Conservation (phyloP, 2,329 filamentous ascomycete genomes). For the Chrysosporium keratinophilum region DNA sequence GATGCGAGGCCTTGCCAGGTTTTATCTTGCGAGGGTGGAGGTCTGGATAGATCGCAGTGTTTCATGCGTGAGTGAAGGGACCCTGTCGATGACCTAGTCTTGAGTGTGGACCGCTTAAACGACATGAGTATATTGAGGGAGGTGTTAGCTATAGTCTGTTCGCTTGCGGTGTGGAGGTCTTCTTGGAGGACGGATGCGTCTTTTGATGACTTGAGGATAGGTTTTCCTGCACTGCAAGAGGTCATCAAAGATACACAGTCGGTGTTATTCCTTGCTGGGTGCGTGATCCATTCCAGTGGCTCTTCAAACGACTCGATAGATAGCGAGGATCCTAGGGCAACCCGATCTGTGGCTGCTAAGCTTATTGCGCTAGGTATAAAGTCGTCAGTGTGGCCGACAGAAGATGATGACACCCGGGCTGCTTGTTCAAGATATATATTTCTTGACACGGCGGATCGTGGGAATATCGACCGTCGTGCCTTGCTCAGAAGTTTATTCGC, state of each 20-base stretch:
- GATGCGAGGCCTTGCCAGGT: background rate
- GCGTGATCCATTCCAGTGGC: background rate
- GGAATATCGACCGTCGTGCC: background rate
- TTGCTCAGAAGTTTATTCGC: background rate
- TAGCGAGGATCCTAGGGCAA: background rate
- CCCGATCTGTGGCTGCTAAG: background rate
- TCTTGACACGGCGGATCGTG: background rate
- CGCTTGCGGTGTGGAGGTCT: background rate
- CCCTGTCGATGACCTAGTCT: constrained; percentile 1
- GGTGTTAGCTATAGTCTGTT: constrained; percentile 9
- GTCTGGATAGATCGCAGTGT: background rate
- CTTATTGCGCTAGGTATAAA: background rate
- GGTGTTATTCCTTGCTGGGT: background rate
- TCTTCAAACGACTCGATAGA: background rate
- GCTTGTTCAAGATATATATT: background rate
- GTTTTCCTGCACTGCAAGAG: background rate
- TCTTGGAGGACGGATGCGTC: background rate
- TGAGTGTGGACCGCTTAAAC: background rate
- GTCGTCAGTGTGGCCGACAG: background rate
- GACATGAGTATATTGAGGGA: constrained; percentile 8
- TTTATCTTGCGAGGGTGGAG: background rate
- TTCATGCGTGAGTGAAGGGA: background rate
- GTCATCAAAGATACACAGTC: background rate
- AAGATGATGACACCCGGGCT: background rate
- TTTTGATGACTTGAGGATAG: background rate